These are phyloP conservation scores for Trichoderma asperelloides DNA, from an alignment of 495 filamentous ascomycete species.

Conservation along the genomic window DNA sequence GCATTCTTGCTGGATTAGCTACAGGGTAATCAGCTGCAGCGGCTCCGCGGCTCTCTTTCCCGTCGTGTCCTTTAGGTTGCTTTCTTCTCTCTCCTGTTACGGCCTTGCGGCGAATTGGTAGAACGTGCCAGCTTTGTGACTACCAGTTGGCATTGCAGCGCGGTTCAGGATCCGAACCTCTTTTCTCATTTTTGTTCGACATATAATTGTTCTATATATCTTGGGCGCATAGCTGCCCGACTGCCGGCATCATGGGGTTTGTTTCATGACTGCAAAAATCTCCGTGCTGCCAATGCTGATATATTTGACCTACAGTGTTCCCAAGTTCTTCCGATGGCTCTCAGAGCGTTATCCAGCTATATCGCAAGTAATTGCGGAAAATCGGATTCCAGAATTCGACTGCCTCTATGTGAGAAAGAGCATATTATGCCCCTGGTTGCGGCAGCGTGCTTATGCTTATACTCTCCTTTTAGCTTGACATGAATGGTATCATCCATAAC, in stretches of 20 bases:
- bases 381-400: conserved; percentile 98
- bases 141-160: neutral
- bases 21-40: neutral
- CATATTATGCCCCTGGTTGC: neutral
- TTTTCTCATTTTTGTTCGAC: neutral
- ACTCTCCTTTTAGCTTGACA: conserved; percentile 56
- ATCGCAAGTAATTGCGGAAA: conserved; percentile 97
- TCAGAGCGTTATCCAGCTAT: conserved; percentile 98
- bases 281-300: conserved; percentile 14
- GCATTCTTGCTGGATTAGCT: neutral
- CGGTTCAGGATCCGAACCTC: neutral
- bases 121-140: conserved; percentile 3
- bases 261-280: conserved; percentile 1
- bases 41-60: neutral
- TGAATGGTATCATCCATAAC: conserved; percentile 99
- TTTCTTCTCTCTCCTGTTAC: neutral
- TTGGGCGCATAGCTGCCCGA: neutral
- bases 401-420: conserved; percentile 65
- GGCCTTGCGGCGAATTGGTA: neutral
- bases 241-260: conserved; percentile 11
- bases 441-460: neutral
- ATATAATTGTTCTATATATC: neutral
- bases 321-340: conserved; percentile 90
- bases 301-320: conserved; percentile 61
- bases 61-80: neutral